These are phyloP conservation scores for Phytophthora idaei DNA, from an alignment of 352 stramenopile genomes.

Conservation along the genomic window DNA sequence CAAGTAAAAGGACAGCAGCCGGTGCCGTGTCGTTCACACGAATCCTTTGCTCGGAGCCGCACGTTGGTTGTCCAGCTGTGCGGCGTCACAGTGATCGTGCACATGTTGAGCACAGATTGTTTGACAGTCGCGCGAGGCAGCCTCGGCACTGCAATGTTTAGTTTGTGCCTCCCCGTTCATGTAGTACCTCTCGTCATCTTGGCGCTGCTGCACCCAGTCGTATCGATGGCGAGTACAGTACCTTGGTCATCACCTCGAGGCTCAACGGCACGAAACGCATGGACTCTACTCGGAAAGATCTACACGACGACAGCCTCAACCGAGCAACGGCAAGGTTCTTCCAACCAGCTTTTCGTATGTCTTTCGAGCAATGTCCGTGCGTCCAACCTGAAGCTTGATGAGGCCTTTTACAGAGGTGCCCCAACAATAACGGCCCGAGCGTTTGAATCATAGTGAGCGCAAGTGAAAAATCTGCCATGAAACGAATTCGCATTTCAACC, in stretches of 20 bases:
- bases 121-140: constrained; percentile 6
- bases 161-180: neutral
- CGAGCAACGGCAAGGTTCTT: constrained; percentile 14
- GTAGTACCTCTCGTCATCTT: neutral
- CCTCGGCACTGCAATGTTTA: neutral
- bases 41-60: constrained; percentile 8
- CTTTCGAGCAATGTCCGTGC: neutral
- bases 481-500: constrained; percentile 12
- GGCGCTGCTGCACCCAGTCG: neutral
- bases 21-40: constrained; percentile 3
- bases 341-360: constrained; percentile 1
- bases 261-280: constrained; percentile 31
- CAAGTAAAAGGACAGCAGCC: constrained; percentile 9
- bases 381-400: constrained; percentile 7
- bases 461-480: constrained; percentile 12
- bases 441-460: constrained; percentile 10
- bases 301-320: constrained; percentile 2
- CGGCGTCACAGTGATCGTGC: constrained; percentile 13
- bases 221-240: neutral
- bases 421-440: constrained; percentile 5
- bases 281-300: constrained; percentile 19
- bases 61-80: constrained; percentile 23
- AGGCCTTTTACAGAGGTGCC: constrained; percentile 2
- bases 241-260: neutral
- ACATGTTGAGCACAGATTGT: constrained; percentile 13